phyloP scores from a whole-genome alignment of 164 flowering plant species.

The Magnolia sinica region DNA sequence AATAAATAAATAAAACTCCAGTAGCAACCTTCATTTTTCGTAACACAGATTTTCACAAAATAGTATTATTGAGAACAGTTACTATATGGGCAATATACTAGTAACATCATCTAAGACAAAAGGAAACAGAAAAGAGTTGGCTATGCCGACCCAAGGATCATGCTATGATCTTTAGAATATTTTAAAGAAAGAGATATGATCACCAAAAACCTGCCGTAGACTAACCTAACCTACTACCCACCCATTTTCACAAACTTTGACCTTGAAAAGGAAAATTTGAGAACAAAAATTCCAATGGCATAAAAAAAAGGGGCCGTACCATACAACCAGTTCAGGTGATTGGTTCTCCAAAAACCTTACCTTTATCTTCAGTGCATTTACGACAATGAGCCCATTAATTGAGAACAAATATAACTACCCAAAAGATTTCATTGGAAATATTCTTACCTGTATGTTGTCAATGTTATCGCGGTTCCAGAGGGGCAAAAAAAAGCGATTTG shows the following conservation, averaged over 20 bases:
- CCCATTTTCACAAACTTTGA: no score
- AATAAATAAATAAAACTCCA: no score
- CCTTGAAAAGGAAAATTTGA: no score
- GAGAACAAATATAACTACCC: neutral
- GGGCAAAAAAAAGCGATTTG: conserved; percentile 73
- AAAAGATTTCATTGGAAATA: neutral
- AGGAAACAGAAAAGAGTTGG: neutral
- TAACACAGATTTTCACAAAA: no score
- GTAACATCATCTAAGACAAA: neutral
- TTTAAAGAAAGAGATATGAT: neutral
- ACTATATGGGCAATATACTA: neutral
- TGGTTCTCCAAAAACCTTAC: no score
- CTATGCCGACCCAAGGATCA: neutral
- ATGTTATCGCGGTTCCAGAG: conserved; percentile 81
- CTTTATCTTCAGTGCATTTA: neutral
- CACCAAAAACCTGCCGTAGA: no score
- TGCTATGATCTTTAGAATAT: neutral
- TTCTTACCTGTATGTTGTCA: conserved; percentile 60
- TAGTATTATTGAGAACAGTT: no score
- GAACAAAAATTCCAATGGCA: no score
- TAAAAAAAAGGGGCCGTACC: no score
- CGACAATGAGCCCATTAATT: neutral
- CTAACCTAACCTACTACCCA: no score
- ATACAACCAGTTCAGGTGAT: no score
- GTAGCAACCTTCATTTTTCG: no score